These are phyloP conservation scores for Hypoxylon subgilvum DNA, from an alignment of 495 filamentous ascomycete genomes.

Conservation along the genomic window DNA sequence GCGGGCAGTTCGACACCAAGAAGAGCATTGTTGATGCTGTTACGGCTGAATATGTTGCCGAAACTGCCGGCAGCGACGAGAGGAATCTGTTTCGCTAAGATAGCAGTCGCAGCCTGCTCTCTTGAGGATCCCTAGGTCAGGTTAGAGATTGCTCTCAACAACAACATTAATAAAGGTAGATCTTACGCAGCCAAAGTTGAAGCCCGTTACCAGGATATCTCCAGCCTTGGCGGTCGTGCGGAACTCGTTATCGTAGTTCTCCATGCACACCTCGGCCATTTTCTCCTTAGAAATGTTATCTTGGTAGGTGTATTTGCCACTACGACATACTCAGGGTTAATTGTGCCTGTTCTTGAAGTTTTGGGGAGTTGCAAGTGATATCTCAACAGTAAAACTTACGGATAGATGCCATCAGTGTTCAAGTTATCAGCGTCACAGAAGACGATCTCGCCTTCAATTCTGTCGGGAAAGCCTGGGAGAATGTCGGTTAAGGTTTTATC, in stretches of 20 bases:
- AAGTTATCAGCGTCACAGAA: conserved; percentile 77
- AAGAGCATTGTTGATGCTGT: conserved; percentile 87
- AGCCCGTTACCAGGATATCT: conserved; percentile 85
- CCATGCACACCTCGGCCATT: conserved; percentile 91
- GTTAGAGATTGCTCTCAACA: too few species aligned
- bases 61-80: conserved; percentile 87
- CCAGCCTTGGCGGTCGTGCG: conserved; percentile 60
- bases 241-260: conserved; percentile 86
- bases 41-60: conserved; percentile 85
- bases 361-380: conserved; percentile 69
- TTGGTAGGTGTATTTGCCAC: conserved; percentile 83
- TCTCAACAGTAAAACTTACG: conserved; percentile 87
- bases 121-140: conserved; percentile 77
- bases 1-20: conserved; percentile 82
- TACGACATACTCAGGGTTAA: too few species aligned
- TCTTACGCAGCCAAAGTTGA: conserved; percentile 93
- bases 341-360: too few species aligned
- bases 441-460: conserved; percentile 69
- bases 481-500: conserved; percentile 60
- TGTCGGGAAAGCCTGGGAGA: conserved; percentile 73
- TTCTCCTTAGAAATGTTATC: conserved; percentile 75
- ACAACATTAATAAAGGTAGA: too few species aligned
- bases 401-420: conserved; percentile 85
- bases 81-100: conserved; percentile 83
- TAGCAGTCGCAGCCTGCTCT: conserved; percentile 86